phyloP scores from a whole-genome alignment of 1,139 yeast genomes.

The Schwanniomyces etchellsii region DNA sequence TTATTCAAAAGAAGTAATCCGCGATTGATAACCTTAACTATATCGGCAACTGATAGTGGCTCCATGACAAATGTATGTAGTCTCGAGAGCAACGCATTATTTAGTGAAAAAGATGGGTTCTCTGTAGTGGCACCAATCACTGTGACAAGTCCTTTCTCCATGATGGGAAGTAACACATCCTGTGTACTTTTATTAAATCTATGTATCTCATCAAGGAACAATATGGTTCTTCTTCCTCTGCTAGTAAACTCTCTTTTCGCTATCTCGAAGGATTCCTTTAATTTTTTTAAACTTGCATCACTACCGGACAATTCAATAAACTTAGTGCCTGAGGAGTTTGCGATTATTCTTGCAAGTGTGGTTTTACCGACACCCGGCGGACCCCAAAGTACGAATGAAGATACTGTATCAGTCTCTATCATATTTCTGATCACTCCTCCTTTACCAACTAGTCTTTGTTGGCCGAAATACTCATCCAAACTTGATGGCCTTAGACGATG shows the following conservation, averaged over 20 bases:
- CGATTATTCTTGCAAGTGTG: constrained; percentile 60
- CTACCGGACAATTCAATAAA: constrained; percentile 89
- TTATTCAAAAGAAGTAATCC: constrained; percentile 61
- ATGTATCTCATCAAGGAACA: constrained; percentile 91
- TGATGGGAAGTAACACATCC: constrained; percentile 71
- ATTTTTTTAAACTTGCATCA: constrained; percentile 62
- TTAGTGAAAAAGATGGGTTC: constrained; percentile 88
- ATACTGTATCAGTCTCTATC: constrained; percentile 56
- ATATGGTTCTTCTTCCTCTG: constrained; percentile 65
- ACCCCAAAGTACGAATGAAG: constrained; percentile 93
- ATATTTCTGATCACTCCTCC: constrained; percentile 69
- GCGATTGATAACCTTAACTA: constrained; percentile 52
- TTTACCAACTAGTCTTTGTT: constrained; percentile 70
- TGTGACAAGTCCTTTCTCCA: constrained; percentile 62
- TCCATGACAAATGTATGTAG: constrained; percentile 82
- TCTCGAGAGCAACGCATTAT: constrained; percentile 82
- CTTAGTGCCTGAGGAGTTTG: constrained; percentile 43
- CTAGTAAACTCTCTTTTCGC: constrained; percentile 65
- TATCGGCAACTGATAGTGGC: constrained; percentile 50
- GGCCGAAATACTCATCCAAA: constrained; percentile 80
- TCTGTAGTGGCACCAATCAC: constrained; percentile 96
- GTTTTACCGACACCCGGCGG: constrained; percentile 97
- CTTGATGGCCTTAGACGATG: constrained; percentile 76
- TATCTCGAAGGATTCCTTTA: constrained; percentile 60
- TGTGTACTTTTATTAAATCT: constrained; percentile 87